phyloP scores from a whole-genome alignment of 768 basidiomycete species.

The Lactarius hengduanensis region DNA sequence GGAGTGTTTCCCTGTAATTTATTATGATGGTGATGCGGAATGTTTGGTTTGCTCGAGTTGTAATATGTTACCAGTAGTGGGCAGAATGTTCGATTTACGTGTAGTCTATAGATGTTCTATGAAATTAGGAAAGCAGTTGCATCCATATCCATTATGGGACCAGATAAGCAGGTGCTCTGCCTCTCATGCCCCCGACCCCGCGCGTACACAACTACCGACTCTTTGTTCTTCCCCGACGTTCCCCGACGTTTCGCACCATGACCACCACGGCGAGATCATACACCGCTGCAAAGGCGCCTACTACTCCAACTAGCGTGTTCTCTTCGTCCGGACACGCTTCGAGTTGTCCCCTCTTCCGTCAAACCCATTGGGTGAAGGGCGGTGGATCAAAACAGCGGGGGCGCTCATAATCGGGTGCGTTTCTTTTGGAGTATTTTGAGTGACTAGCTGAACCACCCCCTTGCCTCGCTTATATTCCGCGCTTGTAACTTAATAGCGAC shows the following conservation, averaged over 20 bases:
- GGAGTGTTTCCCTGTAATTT: slow-evolving; percentile 7
- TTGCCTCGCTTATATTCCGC: neutral
- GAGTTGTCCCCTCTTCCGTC: slow-evolving; percentile 54
- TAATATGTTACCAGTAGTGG: neutral
- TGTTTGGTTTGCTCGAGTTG: slow-evolving; percentile 7
- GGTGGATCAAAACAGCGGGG: slow-evolving; percentile 69
- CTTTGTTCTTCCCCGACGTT: slow-evolving; percentile 8
- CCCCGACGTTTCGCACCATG: slow-evolving; percentile 5
- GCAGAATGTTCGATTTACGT: slow-evolving; percentile 7
- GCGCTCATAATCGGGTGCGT: slow-evolving; percentile 74
- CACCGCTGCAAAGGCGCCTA: neutral
- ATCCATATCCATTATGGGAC: neutral
- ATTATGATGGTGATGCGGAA: slow-evolving; percentile 16
- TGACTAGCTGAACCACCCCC: neutral
- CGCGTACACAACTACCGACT: slow-evolving; percentile 11
- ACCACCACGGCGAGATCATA: slow-evolving; percentile 1
- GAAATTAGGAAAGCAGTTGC: neutral
- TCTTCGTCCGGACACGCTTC: slow-evolving; percentile 36
- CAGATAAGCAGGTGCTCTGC: neutral
- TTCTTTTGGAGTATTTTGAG: neutral
- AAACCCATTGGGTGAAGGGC: slow-evolving; percentile 68
- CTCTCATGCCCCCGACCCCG: slow-evolving; percentile 19
- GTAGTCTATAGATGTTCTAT: slow-evolving; percentile 10
- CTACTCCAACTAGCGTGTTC: neutral
- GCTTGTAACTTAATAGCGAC: slow-evolving; percentile 48